Base-by-base conservation (phyloP, 2,329 filamentous ascomycete genomes). In the Ophiocordyceps robertsii region DNA sequence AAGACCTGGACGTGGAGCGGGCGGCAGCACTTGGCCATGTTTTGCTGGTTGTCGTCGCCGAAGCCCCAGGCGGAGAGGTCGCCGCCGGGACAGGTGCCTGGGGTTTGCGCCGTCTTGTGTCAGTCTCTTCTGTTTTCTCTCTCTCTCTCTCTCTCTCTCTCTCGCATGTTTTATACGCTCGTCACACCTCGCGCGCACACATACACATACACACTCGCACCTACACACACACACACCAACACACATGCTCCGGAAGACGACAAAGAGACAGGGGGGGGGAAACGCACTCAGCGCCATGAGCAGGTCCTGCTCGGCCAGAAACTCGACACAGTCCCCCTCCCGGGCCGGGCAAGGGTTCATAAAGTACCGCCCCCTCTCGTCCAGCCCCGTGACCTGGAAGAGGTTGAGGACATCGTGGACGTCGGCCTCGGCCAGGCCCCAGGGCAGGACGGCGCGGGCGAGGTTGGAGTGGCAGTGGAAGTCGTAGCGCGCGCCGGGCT, bases 381-480 rank as follows among this genome's bases (percentile, higher is more conserved):
- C 81, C 38, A 92, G 57, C 0, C 85, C 84, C 0, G 86, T 92
- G 7, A 89, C 84, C 58, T 93, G 86, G 56, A 93, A 92, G 3
- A 93, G 68, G 54, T 93, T 93, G 42, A 93, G 69, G 0, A 93
- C 85, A 57, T 93, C 85, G 53, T 93, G 86, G 2, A 92, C 77
- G 55, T 92, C 84, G 29, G 68, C 66, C 60, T 92, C 86, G 6
- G 67, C 71, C 36, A 92, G 58, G 0, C 84, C 83, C 46, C 69
- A 79, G 0, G 80, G 79, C 1, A 80, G 47, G 3, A 92, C 75
- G 0, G 86, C 82, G 4, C 86, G 75, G 1, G 76, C 77, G 11
- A 93, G 71, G 57, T 93, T 93, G 2, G 81, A 86, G 55, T 90
- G 85, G 59, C 86, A 93, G 57, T 92, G 84, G 59, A 75, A 90